Evolutionary conservation across 768 basidiomycete species (phyloP).

Genomic region (Cytidiella melzeri): DNA sequence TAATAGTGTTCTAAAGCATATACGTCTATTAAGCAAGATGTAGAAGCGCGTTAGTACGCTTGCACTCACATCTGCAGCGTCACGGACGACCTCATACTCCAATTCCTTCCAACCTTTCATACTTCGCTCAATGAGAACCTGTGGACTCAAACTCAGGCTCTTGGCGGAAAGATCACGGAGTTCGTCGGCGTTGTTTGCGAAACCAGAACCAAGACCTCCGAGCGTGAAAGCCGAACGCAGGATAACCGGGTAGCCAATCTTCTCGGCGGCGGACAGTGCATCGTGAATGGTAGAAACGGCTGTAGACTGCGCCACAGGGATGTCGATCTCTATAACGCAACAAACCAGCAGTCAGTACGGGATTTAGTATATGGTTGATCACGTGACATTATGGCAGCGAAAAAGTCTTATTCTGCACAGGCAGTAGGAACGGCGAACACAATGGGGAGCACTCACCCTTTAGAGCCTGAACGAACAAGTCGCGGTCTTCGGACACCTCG

Average conservation of each 20-base stretch:
- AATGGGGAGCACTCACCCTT: conserved; percentile 57
- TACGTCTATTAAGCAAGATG: background rate
- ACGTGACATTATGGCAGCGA: conserved; percentile 5
- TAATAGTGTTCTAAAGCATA: conserved; percentile 81
- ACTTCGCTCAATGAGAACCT: conserved; percentile 93
- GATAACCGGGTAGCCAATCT: conserved; percentile 96
- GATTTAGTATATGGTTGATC: background rate
- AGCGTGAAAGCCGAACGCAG: conserved; percentile 95
- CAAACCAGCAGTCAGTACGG: conserved; percentile 6
- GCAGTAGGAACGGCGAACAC: conserved; percentile 3
- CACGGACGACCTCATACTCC: conserved; percentile 98
- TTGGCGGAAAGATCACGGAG: conserved; percentile 91
- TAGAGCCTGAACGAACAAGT: conserved; percentile 92
- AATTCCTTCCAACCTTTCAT: conserved; percentile 99
- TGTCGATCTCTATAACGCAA: conserved; percentile 76
- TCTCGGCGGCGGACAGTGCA: conserved; percentile 84
- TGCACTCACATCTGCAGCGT: conserved; percentile 84
- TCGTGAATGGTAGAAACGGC: conserved; percentile 95
- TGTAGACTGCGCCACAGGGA: conserved; percentile 91
- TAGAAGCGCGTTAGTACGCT: background rate
- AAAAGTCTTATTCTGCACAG: background rate
- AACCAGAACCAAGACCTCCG: conserved; percentile 97
- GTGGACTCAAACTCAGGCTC: conserved; percentile 84
- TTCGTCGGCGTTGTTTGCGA: conserved; percentile 92
- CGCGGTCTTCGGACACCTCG: conserved; percentile 94